Evolutionary conservation across 768 basidiomycete species (phyloP), one percentile per base, ranked within the genome.

Genomic region (Rhizopogon roseolus): DNA sequence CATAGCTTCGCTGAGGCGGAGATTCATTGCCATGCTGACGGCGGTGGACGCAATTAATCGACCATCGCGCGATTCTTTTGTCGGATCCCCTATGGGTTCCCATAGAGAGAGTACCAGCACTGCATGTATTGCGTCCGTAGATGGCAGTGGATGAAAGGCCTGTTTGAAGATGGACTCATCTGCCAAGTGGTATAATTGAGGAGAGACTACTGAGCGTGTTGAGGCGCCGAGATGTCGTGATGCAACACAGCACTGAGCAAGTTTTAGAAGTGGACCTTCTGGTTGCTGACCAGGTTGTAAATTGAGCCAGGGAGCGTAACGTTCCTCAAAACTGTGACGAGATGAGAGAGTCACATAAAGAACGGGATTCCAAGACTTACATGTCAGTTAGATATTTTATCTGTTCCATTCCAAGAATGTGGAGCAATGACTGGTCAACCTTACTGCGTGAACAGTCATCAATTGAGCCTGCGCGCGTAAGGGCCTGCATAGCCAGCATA

Each of bases 211-310:
- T 4, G 70, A 63, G 38, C 71, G 70, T 46, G 63, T 68, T 28
- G 66, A 59, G 14, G 66, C 59, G 16, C 73, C 71, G 1, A 78
- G 60, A 59, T 79, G 77, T 39, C 77, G 66, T 34, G 75, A 74
- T 14, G 78, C 72, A 25, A 79, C 61, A 38, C 74, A 74, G 54
- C 78, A 79, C 27, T 78, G 73, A 10, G 75, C 76, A 32, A 79
- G 66, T 46, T 74, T 69, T 14, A 78, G 62, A 25, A 79, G 59
- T 14, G 71, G 64, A 3, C 63, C 64, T 43, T 69, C 67, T 34
- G 57, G 62, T 7, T 64, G 63, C 34, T 58, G 62, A 25, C 62
- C 55, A 2, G 69, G 72, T 5, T 72, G 73, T 10, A 78, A 56
- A 48, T 66, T 68, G 19, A 78, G 51, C 78, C 78, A 78, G 28